phyloP scores from a whole-genome alignment of 1,284 basidiomycete species.

The Heterobasidion occidentale region DNA sequence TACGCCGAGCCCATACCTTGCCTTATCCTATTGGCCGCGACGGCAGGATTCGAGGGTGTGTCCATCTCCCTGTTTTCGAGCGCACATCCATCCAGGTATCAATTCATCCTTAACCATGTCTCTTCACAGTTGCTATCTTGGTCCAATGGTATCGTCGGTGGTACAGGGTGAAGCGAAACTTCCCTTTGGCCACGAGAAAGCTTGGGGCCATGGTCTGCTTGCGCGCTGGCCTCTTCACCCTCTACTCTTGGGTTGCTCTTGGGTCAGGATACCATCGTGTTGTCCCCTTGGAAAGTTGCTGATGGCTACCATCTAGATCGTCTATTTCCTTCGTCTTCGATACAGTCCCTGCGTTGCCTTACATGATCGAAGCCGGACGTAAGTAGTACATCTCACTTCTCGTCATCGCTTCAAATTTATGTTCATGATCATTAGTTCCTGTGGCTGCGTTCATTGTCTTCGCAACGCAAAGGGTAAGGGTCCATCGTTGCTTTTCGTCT shows the following conservation, averaged over 20 bases:
- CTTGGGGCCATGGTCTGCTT: slow-evolving; percentile 13
- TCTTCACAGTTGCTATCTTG: slow-evolving; percentile 25
- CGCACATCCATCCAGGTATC: neutral
- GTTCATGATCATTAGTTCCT: slow-evolving; percentile 26
- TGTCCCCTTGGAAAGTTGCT: slow-evolving; percentile 2
- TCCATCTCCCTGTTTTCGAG: neutral
- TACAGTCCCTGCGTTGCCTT: slow-evolving; percentile 26
- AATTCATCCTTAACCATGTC: slow-evolving; percentile 4
- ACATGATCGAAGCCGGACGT: slow-evolving; percentile 46
- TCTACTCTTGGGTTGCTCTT: slow-evolving; percentile 33
- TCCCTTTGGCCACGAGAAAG: slow-evolving; percentile 30
- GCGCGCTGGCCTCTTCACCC: slow-evolving; percentile 33
- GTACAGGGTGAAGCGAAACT: slow-evolving; percentile 27
- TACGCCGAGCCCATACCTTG: slow-evolving; percentile 40
- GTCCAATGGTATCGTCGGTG: slow-evolving; percentile 26
- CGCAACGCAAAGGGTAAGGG: slow-evolving; percentile 35
- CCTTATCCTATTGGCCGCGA: slow-evolving; percentile 27
- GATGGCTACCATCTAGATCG: slow-evolving; percentile 18
- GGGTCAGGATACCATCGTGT: slow-evolving; percentile 24
- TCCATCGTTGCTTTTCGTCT: neutral
- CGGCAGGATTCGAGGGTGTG: slow-evolving; percentile 39
- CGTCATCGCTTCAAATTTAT: neutral
- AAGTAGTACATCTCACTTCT: slow-evolving; percentile 13
- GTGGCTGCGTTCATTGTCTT: slow-evolving; percentile 36
- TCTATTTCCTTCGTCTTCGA: slow-evolving; percentile 33